Percentiles rank a stretch among this genome's conserved stretches.
Conservation (phyloP, 2,329 filamentous ascomycete species). For the Penicillium sp. region DNA sequence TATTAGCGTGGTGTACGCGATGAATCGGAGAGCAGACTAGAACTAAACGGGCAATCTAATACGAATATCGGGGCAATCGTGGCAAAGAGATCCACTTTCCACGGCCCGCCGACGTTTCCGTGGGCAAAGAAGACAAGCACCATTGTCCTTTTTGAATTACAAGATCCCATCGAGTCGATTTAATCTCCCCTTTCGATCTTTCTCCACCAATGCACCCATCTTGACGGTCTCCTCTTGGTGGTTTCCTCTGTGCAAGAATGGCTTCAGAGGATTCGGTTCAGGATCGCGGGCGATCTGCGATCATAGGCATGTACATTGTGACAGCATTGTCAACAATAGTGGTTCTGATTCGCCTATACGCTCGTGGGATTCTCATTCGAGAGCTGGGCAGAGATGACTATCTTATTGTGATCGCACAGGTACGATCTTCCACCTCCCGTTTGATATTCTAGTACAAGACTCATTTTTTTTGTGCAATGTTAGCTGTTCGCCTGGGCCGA, state of each 20-base stretch:
- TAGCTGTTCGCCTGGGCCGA: constrained; percentile 9
- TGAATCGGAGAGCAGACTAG: background rate
- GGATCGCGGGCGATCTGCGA: background rate
- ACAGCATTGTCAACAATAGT: constrained; percentile 11
- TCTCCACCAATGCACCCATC: background rate
- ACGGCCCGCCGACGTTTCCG: background rate
- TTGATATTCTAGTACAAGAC: background rate
- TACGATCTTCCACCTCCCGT: background rate
- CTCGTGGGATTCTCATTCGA: constrained; percentile 9
- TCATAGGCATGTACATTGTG: constrained; percentile 27
- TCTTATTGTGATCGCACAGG: constrained; percentile 15
- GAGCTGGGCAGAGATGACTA: constrained; percentile 21
- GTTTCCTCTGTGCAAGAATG: background rate
- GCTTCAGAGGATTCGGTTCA: background rate
- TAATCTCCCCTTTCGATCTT: too few relatives aligned
- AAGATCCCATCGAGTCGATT: background rate
- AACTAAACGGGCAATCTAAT: background rate
- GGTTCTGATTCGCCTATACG: constrained; percentile 11
- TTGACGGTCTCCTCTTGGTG: background rate
- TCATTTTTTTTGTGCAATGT: background rate
- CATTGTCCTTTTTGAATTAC: background rate
- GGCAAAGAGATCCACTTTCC: background rate
- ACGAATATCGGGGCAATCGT: background rate
- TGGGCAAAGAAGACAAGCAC: background rate
- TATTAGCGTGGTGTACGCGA: background rate